These are phyloP conservation scores for Paralagenidium karlingii DNA, from an alignment of 352 stramenopile species.

Conservation along the genomic window DNA sequence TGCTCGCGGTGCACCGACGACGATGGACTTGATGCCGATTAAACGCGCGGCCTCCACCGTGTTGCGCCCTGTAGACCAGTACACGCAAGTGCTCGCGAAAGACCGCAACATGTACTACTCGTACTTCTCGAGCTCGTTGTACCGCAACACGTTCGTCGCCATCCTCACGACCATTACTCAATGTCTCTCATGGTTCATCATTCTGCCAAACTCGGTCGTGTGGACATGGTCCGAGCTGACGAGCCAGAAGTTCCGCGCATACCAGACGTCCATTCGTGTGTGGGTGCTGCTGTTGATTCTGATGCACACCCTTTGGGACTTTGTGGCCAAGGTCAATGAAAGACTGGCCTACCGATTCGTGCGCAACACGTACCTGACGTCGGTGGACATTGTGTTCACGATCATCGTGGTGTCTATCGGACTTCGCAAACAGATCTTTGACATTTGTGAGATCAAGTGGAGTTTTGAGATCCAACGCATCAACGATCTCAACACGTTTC, in stretches of 20 bases:
- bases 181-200: constrained; percentile 9
- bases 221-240: constrained; percentile 9
- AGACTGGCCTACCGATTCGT: constrained; percentile 3
- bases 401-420: constrained; percentile 2
- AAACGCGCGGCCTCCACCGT: too few species aligned
- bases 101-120: too few species aligned
- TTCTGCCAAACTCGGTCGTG: constrained; percentile 9
- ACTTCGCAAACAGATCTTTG: constrained; percentile 3
- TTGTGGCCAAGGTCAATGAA: constrained; percentile 6
- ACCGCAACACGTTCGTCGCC: constrained; percentile 7
- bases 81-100: too few species aligned
- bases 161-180: constrained; percentile 7
- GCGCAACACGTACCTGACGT: constrained; percentile 7
- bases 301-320: constrained; percentile 3
- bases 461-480: constrained; percentile 4
- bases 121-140: constrained; percentile 16
- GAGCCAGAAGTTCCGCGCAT: constrained; percentile 3
- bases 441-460: constrained; percentile 6
- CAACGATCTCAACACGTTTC: constrained; percentile 6
- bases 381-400: constrained; percentile 5
- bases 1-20: too few species aligned
- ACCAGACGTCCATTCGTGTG: constrained; percentile 5
- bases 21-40: too few species aligned
- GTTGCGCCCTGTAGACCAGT: too few species aligned
- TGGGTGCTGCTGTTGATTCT: constrained; percentile 7